Evolutionary conservation across 2,329 filamentous ascomycete genomes (phyloP).

Genomic region (Phialocephala subalpina): DNA sequence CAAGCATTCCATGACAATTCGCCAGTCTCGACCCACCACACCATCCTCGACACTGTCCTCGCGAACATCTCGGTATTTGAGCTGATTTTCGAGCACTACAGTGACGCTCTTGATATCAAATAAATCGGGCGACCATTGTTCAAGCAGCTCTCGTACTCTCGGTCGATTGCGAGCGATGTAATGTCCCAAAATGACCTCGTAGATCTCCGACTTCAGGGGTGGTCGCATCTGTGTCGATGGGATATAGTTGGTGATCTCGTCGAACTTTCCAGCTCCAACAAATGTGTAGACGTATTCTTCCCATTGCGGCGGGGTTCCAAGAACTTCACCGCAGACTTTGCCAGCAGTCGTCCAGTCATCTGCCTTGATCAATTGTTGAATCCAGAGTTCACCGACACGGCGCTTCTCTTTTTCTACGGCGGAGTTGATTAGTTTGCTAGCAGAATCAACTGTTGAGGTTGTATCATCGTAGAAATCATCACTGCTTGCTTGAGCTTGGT

Average conservation of each 20-base stretch:
- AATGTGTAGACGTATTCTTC: constrained; percentile 97
- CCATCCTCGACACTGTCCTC: constrained; percentile 81
- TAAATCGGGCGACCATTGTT: constrained; percentile 83
- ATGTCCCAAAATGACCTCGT: constrained; percentile 88
- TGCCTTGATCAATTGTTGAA: constrained; percentile 81
- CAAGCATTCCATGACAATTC: constrained; percentile 84
- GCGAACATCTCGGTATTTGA: constrained; percentile 77
- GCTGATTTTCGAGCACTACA: constrained; percentile 81
- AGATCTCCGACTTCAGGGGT: constrained; percentile 81
- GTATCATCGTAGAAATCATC: constrained; percentile 81
- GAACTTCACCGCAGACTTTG: constrained; percentile 80
- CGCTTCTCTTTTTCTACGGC: constrained; percentile 86
- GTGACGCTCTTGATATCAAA: constrained; percentile 83
- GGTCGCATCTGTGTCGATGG: constrained; percentile 81
- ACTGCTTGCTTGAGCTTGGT: constrained; percentile 42
- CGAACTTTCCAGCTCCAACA: constrained; percentile 83
- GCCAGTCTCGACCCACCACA: constrained; percentile 81
- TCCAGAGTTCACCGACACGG: constrained; percentile 91
- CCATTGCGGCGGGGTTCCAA: constrained; percentile 83
- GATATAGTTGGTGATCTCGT: constrained; percentile 88
- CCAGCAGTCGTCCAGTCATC: constrained; percentile 82
- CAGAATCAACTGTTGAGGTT: constrained; percentile 68
- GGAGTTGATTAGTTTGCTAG: constrained; percentile 65
- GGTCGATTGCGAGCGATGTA: constrained; percentile 83
- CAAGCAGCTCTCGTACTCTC: constrained; percentile 79